Percentiles rank a stretch among this genome's conserved stretches.
Evolutionary conservation across 139 green algal species (phyloP).

Genomic region (Picochlorum costavermella): DNA sequence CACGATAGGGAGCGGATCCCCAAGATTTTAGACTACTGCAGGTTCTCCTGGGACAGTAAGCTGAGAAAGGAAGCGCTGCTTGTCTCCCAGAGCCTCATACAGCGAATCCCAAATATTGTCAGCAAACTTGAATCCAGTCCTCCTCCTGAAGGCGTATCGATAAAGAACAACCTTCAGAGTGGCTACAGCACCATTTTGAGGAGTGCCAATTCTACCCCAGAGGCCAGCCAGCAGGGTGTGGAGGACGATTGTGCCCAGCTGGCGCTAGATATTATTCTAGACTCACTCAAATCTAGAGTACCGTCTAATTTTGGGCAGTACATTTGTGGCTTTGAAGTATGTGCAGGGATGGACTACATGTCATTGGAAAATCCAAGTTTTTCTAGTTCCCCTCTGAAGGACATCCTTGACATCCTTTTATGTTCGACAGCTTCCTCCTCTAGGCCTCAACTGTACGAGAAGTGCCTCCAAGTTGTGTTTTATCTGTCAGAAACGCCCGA

Average conservation of each 20-base stretch:
- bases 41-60: conserved; percentile 1
- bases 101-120: background rate
- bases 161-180: background rate
- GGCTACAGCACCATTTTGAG: background rate
- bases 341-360: conserved; percentile 11
- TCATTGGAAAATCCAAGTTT: conserved; percentile 3
- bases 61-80: background rate
- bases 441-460: conserved; percentile 43
- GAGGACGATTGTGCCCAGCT: conserved; percentile 19
- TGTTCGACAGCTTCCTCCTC: conserved; percentile 2
- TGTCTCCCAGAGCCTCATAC: background rate
- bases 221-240: background rate
- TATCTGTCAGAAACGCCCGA: conserved; percentile 23
- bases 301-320: conserved; percentile 62
- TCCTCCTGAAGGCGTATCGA: background rate
- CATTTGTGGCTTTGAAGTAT: conserved; percentile 68
- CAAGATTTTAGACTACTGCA: background rate
- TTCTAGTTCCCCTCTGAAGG: conserved; percentile 38
- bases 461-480: conserved; percentile 52
- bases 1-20: background rate
- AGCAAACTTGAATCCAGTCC: background rate
- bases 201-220: background rate
- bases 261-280: conserved; percentile 26
- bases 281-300: conserved; percentile 14
- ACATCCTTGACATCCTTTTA: conserved; percentile 34